Base-by-base conservation (phyloP, 2,329 filamentous ascomycete genomes). In the Cercospora janseana region DNA sequence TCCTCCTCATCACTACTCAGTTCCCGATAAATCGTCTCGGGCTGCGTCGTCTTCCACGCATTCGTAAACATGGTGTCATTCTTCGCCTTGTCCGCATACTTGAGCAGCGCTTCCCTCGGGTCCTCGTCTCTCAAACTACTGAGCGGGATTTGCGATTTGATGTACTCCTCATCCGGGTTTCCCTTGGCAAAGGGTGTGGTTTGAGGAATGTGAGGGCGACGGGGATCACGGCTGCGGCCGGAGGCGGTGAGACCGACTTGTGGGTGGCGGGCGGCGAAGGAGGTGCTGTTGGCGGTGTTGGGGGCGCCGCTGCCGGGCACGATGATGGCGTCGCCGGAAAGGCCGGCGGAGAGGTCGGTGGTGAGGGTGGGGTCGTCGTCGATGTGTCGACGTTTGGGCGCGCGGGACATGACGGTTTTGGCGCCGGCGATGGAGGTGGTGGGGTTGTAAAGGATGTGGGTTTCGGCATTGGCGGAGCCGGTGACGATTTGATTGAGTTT, bases 401-500 rank as follows among this genome's bases (percentile, higher is more conserved):
- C 90, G 63, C 89, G 88, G 55, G 87, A 91, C 83, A 98, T 90
- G 58, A 97, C 87, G 53, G 88, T 83, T 48, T 90, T 84, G 3
- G 91, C 93, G 51, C 93, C 93, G 54, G 83, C 84, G 9, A 69
- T 79, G 16, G 93, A 98, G 60, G 83, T 84, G n/a, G 77, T 81
- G 2, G 93, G 93, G 64, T 87, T 92, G 74, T 93, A 98, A 40
- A 98, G 83, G 32, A 97, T 80, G 63, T 91, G 92, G 0, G 87
- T 90, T 69, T 94, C 87, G 49, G 85, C 84, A 64, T 96, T 95
- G 45, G 89, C 89, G 37, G 92, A 96, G 51, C 91, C 92, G 6
- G 92, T 95, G 57, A 97, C 71, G 63, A 98, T 95, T 66, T 98
- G 93, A 67, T 98, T 97, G 65, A 98, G 82, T 69, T 90, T 95